Evolutionary conservation across 768 basidiomycete genomes (phyloP).

Genomic region (Leccinum truebloodii): DNA sequence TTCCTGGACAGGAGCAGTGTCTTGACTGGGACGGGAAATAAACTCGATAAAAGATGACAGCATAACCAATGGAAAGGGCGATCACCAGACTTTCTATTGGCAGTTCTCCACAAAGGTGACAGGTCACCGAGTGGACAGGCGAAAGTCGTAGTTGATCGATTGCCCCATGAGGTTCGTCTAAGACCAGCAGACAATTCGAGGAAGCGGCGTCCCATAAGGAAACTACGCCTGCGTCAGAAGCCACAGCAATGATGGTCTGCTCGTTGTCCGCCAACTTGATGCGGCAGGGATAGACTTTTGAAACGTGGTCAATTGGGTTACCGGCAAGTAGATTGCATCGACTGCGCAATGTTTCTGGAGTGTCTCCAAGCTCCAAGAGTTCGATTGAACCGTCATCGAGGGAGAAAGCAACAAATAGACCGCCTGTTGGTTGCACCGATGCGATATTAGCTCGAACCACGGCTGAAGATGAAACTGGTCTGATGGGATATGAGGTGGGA

Average conservation of each 20-base stretch:
- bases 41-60: conserved; percentile 65
- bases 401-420: conserved; percentile 56
- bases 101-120: conserved; percentile 69
- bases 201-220: conserved; percentile 78
- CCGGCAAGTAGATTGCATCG: conserved; percentile 60
- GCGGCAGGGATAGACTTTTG: conserved; percentile 53
- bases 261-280: conserved; percentile 51
- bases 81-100: conserved; percentile 66
- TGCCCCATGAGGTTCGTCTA: conserved; percentile 60
- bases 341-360: conserved; percentile 41
- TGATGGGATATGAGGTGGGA: conserved; percentile 37
- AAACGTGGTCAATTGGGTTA: conserved; percentile 53
- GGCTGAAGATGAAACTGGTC: conserved; percentile 42
- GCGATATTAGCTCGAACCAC: conserved; percentile 52
- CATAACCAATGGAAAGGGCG: conserved; percentile 63
- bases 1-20: conserved; percentile 66
- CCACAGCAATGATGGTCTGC: conserved; percentile 58
- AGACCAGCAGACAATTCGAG: conserved; percentile 58
- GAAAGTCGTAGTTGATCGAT: conserved; percentile 64
- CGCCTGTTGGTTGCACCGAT: conserved; percentile 47
- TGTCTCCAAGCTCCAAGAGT: conserved; percentile 51
- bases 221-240: conserved; percentile 65
- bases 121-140: conserved; percentile 54
- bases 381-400: conserved; percentile 69
- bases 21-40: conserved; percentile 57